These are phyloP conservation scores for Chenopodium berlandieri DNA, from an alignment of 148 eudicot species.

Conservation along the genomic window DNA sequence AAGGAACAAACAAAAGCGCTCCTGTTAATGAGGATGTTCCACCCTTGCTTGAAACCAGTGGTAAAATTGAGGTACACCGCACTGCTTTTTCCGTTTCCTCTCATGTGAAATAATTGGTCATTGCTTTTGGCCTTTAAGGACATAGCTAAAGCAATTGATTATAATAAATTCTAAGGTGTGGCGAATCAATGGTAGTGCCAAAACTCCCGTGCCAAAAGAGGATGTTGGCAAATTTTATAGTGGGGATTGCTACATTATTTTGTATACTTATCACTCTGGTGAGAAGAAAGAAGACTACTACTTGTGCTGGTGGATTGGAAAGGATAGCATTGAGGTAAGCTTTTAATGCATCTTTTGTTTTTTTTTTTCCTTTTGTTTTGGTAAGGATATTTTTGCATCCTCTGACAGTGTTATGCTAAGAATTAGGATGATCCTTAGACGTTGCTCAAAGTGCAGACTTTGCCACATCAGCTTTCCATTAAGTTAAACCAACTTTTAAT, in stretches of 20 bases:
- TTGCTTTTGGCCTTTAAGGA: background rate
- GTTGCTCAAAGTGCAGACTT: too few species aligned
- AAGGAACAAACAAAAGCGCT: constrained; percentile 68
- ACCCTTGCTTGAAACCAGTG: constrained; percentile 90
- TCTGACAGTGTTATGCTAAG: background rate
- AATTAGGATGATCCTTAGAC: too few species aligned
- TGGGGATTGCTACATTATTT: constrained; percentile 94
- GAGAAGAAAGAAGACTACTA: constrained; percentile 97
- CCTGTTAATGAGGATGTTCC: constrained; percentile 92
- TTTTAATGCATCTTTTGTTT: background rate
- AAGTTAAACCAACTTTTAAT: too few species aligned
- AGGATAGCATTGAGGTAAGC: constrained; percentile 89
- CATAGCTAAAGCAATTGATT: constrained; percentile 6
- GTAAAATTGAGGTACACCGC: constrained; percentile 82
- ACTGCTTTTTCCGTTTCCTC: background rate
- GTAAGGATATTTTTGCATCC: background rate
- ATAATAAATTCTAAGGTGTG: constrained; percentile 63
- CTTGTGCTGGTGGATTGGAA: constrained; percentile 99
- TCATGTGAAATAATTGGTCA: background rate
- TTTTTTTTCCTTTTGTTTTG: background rate
- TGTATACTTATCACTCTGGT: constrained; percentile 83
- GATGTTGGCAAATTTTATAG: constrained; percentile 93
- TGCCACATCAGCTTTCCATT: too few species aligned
- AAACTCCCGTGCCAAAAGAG: constrained; percentile 74
- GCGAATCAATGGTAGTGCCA: constrained; percentile 87